Evolutionary conservation across 1,284 basidiomycete genomes (phyloP), one percentile per base, ranked within the genome.

Genomic region (Cutaneotrichosporon sp.): DNA sequence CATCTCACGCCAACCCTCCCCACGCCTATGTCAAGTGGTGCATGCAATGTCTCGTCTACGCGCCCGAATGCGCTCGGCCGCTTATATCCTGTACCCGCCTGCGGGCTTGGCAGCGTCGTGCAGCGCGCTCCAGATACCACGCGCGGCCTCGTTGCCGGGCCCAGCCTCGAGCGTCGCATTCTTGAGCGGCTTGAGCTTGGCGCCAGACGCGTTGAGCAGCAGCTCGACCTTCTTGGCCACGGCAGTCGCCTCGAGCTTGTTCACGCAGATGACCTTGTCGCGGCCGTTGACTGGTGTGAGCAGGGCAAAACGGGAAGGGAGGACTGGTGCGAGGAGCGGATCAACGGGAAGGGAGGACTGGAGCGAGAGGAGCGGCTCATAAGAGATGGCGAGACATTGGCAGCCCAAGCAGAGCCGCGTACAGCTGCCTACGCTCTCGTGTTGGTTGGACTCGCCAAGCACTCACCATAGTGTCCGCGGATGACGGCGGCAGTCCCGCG

Each of bases 231-330:
- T 83, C 58, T 75, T 70, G n/a, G 65, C 70, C 36, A 83, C 78
- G 51, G 79, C 72, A 59, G 75, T 71, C 11, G 74, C 70, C 47
- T 79, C 76, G 59, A 83, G 65, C 42, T 70, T 72, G 68, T 81
- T 81, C 40, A 83, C 80, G 70, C 81, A 82, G 62, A 83, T 81
- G 61, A 82, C 81, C 69, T 83, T 83, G 65, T 81, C 81, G 52
- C 82, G 72, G 36, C 81, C 81, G 65, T 82, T 82, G 60, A 79
- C 82, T 83, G 66, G 11, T 2, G 47, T 65, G 7, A 64, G 62
- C 32, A 14, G 10, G n/a, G 22, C 50, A 18, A 26, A 26, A 26
- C 26, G 26, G 26, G 26, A 26, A 26, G 26, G 26, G 26, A 26
- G 26, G 26, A 26, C 26, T 26, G 26, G 26, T 2, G 26, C 26